Evolutionary conservation across 2,329 filamentous ascomycete genomes (phyloP), one percentile per base, ranked within the genome.

Genomic region (Claviceps capensis): DNA sequence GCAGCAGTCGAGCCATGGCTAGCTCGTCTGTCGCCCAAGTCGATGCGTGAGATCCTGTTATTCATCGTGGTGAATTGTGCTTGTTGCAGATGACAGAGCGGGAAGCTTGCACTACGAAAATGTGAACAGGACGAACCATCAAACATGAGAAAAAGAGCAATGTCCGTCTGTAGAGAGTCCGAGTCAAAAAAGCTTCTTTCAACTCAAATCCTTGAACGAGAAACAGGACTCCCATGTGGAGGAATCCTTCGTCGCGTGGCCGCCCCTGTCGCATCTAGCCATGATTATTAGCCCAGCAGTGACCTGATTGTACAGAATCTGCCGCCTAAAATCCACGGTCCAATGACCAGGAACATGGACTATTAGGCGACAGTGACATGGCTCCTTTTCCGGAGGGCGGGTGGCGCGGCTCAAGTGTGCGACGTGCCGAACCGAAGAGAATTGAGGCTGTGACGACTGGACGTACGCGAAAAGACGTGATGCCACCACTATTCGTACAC

Each of bases 181-280:
- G 53, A 52, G 47, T 55, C 44, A 26, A 56, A 47, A 49, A 58
- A 58, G 37, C 52, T 55, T 47, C 50, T 54, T 56, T 56, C 19
- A 50, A 49, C 42, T 49, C 44, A 13, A 36, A 22, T 34, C n/a
- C 30, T 34, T 9, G 4, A 36, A 37, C 45, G 49, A 48, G 49
- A 49, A 50, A 41, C 11, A 23, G 40, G 37, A 47, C 23, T 36
- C 23, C 44, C 22, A 44, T 40, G 40, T 51, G 43, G 17, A 52
- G 44, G 22, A n/a, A 16, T 11, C 40, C 51, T n/a, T 44, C 47
- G 37, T 48, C 23, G 37, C 22, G 22, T 48, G 23, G 19, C 40
- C 50, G 48, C 26, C 43, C 47, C 16, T 17, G 19, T 30, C 16
- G 48, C 40, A 49, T 19, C 43, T n/a, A 46, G 48, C 45, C 53